phyloP scores from a whole-genome alignment of 2,329 filamentous ascomycete species.

The Spiromastix sp. region DNA sequence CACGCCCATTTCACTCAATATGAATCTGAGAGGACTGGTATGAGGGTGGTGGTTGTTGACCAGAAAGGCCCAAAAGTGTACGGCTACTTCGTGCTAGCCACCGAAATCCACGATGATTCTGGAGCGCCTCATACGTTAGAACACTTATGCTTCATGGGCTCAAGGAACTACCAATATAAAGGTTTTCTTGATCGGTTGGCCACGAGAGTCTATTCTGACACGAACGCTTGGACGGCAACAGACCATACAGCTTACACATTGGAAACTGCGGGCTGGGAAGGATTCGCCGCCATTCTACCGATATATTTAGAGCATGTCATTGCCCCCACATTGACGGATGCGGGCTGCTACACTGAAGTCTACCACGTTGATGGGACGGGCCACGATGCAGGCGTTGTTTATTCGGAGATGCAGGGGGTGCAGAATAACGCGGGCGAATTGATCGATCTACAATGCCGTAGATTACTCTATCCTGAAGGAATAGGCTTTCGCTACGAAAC shows the following conservation, averaged over 20 bases:
- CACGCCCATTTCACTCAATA: constrained; percentile 85
- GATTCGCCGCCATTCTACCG: constrained; percentile 87
- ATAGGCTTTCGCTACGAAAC: constrained; percentile 95
- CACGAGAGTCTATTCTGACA: constrained; percentile 82
- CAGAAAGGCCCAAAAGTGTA: constrained; percentile 89
- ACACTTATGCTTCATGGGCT: constrained; percentile 80
- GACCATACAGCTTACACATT: constrained; percentile 96
- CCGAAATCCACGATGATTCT: constrained; percentile 95
- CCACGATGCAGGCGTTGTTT: constrained; percentile 92
- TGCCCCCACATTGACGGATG: constrained; percentile 82
- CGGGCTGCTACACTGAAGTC: constrained; percentile 88
- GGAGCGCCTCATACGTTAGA: constrained; percentile 83
- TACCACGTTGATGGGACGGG: constrained; percentile 90
- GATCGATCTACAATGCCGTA: constrained; percentile 73
- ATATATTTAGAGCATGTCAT: constrained; percentile 94
- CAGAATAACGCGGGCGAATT: constrained; percentile 77
- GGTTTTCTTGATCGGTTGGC: constrained; percentile 90
- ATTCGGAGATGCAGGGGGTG: constrained; percentile 96
- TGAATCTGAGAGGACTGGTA: constrained; percentile 86
- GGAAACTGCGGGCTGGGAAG: constrained; percentile 92
- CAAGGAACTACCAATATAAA: constrained; percentile 87
- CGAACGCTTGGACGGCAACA: constrained; percentile 94
- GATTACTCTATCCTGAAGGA: constrained; percentile 75
- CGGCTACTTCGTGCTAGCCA: constrained; percentile 90
- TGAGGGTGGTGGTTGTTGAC: constrained; percentile 88